A percentile compares a stretch with the other conserved stretches of the same genome.
phyloP scores from a whole-genome alignment of 1,139 yeast genomes.

The Hemisphaericaspora xylanilytica region DNA sequence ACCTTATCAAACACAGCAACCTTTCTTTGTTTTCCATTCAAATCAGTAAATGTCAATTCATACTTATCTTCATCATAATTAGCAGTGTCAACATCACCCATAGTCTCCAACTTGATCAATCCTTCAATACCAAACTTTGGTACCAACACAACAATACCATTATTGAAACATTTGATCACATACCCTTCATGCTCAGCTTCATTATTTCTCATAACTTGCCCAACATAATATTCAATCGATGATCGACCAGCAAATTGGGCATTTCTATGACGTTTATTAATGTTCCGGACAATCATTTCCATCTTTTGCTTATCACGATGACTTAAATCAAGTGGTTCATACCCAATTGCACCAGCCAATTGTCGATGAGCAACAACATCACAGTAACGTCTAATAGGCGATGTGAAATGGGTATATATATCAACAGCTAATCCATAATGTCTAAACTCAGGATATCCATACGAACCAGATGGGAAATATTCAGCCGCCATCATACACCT shows the following conservation, averaged over 20 bases:
- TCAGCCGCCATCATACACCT: slow-evolving; percentile 99
- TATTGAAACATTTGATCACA: slow-evolving; percentile 86
- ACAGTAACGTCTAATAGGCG: slow-evolving; percentile 97
- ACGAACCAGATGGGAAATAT: slow-evolving; percentile 92
- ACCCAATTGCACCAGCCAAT: slow-evolving; percentile 94
- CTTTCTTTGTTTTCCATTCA: slow-evolving; percentile 41
- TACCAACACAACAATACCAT: slow-evolving; percentile 92
- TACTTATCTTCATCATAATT: slow-evolving; percentile 76
- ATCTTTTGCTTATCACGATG: slow-evolving; percentile 89
- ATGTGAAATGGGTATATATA: slow-evolving; percentile 96
- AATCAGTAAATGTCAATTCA: slow-evolving; percentile 55
- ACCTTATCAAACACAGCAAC: slow-evolving; percentile 85
- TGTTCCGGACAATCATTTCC: slow-evolving; percentile 85
- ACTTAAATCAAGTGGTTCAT: slow-evolving; percentile 75
- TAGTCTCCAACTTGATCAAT: slow-evolving; percentile 73
- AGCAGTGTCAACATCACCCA: slow-evolving; percentile 66
- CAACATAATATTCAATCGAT: slow-evolving; percentile 94
- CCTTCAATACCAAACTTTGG: slow-evolving; percentile 99
- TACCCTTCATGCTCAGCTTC: slow-evolving; percentile 82
- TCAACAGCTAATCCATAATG: slow-evolving; percentile 98
- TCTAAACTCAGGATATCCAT: slow-evolving; percentile 87
- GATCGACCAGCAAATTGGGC: slow-evolving; percentile 99
- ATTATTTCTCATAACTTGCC: slow-evolving; percentile 88
- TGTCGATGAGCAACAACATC: slow-evolving; percentile 98
- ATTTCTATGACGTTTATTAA: slow-evolving; percentile 91